Conservation (phyloP, 75 land plant species). For the Sequoiadendron giganteum region DNA sequence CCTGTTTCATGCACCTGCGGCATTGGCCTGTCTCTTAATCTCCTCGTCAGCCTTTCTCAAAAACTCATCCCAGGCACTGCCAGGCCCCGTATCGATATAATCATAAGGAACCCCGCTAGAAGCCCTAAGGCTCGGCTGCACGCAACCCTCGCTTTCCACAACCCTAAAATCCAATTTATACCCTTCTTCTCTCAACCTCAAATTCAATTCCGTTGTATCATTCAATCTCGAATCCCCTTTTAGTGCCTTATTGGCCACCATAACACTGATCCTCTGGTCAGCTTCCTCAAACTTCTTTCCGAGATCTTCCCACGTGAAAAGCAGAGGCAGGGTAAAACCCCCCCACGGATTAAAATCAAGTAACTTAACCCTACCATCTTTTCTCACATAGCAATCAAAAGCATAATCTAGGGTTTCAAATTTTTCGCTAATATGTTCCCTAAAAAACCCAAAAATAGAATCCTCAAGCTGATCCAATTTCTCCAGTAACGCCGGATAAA, state of each 20-base stretch:
- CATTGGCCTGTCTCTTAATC: conserved; percentile 30
- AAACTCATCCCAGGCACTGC: conserved; percentile 94
- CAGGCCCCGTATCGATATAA: conserved; percentile 67
- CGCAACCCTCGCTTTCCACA: conserved; percentile 68
- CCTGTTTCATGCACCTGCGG: conserved; percentile 17
- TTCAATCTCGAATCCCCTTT: not conserved
- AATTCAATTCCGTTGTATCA: conserved; percentile 6
- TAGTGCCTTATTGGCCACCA: not conserved
- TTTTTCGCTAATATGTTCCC: conserved; percentile 35
- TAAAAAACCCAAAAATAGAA: conserved; percentile 47
- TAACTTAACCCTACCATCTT: conserved; percentile 58
- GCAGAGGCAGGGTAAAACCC: conserved; percentile 69
- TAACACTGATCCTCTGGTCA: not conserved
- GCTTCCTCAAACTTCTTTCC: conserved; percentile 18
- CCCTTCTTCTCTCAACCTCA: conserved; percentile 9
- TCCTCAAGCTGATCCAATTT: conserved; percentile 26
- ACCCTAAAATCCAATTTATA: conserved; percentile 63
- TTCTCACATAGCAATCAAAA: conserved; percentile 80
- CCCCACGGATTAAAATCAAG: conserved; percentile 94
- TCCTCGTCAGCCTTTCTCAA: conserved; percentile 67
- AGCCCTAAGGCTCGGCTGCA: conserved; percentile 73
- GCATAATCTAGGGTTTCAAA: conserved; percentile 72
- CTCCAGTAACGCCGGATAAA: conserved; percentile 64
- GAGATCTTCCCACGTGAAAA: conserved; percentile 73
- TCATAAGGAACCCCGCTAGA: conserved; percentile 83